Conservation (phyloP, 1,139 yeast species). For the Suhomyces terraborum region DNA sequence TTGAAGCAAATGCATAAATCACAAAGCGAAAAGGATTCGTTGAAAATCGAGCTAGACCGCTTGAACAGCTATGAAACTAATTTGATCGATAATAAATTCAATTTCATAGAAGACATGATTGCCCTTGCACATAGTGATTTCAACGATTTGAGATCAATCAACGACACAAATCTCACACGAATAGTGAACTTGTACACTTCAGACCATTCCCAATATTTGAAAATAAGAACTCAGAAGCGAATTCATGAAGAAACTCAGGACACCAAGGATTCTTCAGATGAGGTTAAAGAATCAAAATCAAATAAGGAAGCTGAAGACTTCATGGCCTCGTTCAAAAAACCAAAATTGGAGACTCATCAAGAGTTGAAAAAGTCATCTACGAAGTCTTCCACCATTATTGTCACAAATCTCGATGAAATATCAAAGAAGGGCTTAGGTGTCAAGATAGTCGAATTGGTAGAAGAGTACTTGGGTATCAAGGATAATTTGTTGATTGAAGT, state of each 20-base stretch:
- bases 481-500: constrained; percentile 54
- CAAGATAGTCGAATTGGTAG: constrained; percentile 45
- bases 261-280: constrained; percentile 30
- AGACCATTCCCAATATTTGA: constrained; percentile 42
- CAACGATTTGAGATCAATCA: not conserved
- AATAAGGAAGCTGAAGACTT: constrained; percentile 21
- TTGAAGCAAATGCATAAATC: constrained; percentile 18
- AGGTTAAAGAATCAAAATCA: constrained; percentile 19
- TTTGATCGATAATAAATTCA: constrained; percentile 41
- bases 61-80: constrained; percentile 33
- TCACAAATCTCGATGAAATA: constrained; percentile 21
- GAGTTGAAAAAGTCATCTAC: not conserved
- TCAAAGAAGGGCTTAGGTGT: constrained; percentile 24
- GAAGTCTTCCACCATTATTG: constrained; percentile 2
- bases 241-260: constrained; percentile 41
- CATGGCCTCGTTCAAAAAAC: constrained; percentile 16
- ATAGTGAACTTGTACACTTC: constrained; percentile 28
- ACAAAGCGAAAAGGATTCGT: constrained; percentile 24
- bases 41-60: constrained; percentile 22
- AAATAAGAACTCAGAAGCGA: constrained; percentile 33
- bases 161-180: constrained; percentile 4
- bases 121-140: not conserved
- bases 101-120: constrained; percentile 35
- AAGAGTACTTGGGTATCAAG: constrained; percentile 53
- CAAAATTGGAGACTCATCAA: constrained; percentile 2